Base-by-base conservation (phyloP, 2,329 filamentous ascomycete genomes). In the Thielaviopsis euricoi region DNA sequence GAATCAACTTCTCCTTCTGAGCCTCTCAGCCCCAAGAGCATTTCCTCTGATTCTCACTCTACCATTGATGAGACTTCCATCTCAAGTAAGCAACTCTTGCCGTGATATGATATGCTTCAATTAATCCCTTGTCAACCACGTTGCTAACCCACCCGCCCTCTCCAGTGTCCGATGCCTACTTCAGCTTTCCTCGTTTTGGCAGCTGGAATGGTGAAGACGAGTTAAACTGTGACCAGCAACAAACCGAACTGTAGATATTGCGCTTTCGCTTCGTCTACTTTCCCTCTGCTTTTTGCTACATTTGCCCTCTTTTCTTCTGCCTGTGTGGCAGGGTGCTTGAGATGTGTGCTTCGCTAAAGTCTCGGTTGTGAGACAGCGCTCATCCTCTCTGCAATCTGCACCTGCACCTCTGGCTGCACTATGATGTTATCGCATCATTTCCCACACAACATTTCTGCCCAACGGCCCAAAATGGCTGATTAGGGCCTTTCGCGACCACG, bases 181-280 rank as follows among this genome's bases (percentile, higher is more conserved):
- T 85, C 66, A 86, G 83, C 72, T 87, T 87, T 66, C 84, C 84
- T 17, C 84, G 79, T 67, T 87, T 86, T 68, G 84, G 87, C 65
- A 77, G 81, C 61, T 86, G 82, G 74, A 77, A 79, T 49, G 72
- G 71, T 21, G 73, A 65, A 48, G 64, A 66, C 52, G 62, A 64
- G 26, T 57, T 49, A 23, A 60, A 62, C 22, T 55, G 53, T 40
- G 58, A 57, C 23, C 40, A 37, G 33, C 53, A 55, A 26, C 56
- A 57, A 13, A 48, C 21, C 25, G 57, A 58, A 40, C 12, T 58
- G 43, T 58, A 58, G 37, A 55, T 9, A 10, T 21, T 26, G 33
- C n/a, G n/a, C 43, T 21, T 3, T 52, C 53, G 2, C 13, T 19
- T 48, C 40, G 23, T 46, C 13, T 52, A 17, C 48, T 56, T n/a